These are phyloP conservation scores for Globisporangium cylindrosporum DNA, from an alignment of 352 stramenopile genomes.

Conservation along the genomic window DNA sequence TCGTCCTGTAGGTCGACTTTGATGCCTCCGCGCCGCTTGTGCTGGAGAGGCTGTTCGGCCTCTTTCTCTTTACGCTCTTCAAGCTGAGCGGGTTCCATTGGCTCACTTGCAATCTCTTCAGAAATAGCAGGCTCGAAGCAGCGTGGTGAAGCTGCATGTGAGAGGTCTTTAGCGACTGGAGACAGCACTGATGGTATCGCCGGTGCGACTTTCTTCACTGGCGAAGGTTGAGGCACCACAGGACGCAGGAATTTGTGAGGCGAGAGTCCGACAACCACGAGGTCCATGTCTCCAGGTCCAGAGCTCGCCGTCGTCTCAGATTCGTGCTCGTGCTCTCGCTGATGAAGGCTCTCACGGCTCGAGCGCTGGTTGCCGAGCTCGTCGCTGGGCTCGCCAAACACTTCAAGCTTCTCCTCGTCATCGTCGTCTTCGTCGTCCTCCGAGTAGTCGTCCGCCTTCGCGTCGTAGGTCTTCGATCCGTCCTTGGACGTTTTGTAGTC, in stretches of 20 bases:
- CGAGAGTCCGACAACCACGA: slow-evolving; percentile 39
- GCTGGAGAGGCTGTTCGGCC: background rate
- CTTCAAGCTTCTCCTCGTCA: slow-evolving; percentile 39
- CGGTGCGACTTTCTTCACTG: slow-evolving; percentile 15
- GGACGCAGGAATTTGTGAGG: slow-evolving; percentile 28
- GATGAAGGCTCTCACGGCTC: slow-evolving; percentile 6
- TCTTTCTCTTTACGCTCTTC: background rate
- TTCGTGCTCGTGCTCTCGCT: slow-evolving; percentile 4
- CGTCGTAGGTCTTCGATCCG: background rate
- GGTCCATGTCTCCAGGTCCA: slow-evolving; percentile 18
- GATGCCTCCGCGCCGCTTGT: slow-evolving; percentile 18
- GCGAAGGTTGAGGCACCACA: slow-evolving; percentile 8
- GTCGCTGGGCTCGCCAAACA: slow-evolving; percentile 28
- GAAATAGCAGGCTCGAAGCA: background rate
- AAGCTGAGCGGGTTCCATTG: background rate
- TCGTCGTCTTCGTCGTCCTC: slow-evolving; percentile 24
- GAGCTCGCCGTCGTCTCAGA: background rate
- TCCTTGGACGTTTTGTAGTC: slow-evolving; percentile 15
- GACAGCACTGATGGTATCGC: background rate
- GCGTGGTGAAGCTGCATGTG: background rate
- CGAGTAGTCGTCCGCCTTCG: slow-evolving; percentile 4
- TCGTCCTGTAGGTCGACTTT: slow-evolving; percentile 14
- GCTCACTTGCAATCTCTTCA: background rate
- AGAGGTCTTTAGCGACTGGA: background rate
- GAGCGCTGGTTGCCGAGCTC: slow-evolving; percentile 19